Conservation (phyloP, 2,329 filamentous ascomycete species). For the Paecilomyces niveus region DNA sequence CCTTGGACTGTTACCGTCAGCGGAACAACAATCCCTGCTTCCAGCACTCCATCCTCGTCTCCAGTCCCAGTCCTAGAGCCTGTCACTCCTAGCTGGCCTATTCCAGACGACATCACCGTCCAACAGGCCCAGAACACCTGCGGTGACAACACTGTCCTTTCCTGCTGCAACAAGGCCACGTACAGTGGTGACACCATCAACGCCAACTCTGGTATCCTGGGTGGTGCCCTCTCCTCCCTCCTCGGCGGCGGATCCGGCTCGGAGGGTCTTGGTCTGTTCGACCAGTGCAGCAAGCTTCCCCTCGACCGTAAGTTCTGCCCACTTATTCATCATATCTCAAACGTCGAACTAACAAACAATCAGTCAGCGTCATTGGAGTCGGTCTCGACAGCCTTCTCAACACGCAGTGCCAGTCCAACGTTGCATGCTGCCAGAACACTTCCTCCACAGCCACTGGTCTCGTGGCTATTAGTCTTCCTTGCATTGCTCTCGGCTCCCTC, state of each 20-base stretch:
- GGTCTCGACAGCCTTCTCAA: slow-evolving; percentile 26
- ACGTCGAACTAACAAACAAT: slow-evolving; percentile 2
- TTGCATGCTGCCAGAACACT: slow-evolving; percentile 33
- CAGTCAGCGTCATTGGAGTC: slow-evolving; percentile 20
- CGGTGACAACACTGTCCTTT: slow-evolving; percentile 30
- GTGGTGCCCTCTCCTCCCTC: slow-evolving; percentile 26
- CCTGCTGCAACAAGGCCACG: slow-evolving; percentile 34
- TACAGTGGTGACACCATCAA: slow-evolving; percentile 28
- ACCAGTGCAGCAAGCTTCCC: slow-evolving; percentile 35
- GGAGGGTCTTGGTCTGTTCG: slow-evolving; percentile 30
- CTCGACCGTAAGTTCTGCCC: slow-evolving; percentile 20
- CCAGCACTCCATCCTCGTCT: not conserved
- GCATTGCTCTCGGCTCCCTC: slow-evolving; percentile 31
- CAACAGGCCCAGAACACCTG: slow-evolving; percentile 33
- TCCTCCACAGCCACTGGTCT: slow-evolving; percentile 23
- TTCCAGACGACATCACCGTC: slow-evolving; percentile 24
- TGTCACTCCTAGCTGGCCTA: slow-evolving; percentile 24
- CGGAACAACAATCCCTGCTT: not conserved
- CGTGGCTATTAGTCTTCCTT: slow-evolving; percentile 29
- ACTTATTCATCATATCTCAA: not conserved
- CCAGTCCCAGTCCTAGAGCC: too few relatives aligned
- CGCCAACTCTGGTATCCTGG: slow-evolving; percentile 24
- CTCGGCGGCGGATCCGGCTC: slow-evolving; percentile 25
- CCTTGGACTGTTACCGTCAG: too few relatives aligned
- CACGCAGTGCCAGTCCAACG: slow-evolving; percentile 34